phyloP scores from a whole-genome alignment of 2,329 filamentous ascomycete genomes.

The Periconia macrospinosa region DNA sequence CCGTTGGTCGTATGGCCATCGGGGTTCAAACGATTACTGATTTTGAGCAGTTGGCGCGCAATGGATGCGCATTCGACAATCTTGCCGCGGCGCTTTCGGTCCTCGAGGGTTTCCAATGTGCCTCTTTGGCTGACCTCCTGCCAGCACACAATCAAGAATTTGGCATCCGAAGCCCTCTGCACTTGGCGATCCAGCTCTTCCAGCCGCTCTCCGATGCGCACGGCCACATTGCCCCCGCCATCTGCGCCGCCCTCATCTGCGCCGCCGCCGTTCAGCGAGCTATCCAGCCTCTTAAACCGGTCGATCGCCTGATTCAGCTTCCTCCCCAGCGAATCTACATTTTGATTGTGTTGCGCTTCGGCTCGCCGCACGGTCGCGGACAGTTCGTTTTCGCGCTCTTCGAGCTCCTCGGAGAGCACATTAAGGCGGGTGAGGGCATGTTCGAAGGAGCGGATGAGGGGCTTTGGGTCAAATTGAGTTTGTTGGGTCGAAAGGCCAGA shows the following conservation, averaged over 20 bases:
- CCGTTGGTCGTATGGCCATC: slow-evolving; percentile 55
- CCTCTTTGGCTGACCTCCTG: slow-evolving; percentile 90
- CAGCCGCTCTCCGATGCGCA: slow-evolving; percentile 90
- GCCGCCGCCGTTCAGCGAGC: slow-evolving; percentile 69
- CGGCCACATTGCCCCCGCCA: slow-evolving; percentile 80
- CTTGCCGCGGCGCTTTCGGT: slow-evolving; percentile 82
- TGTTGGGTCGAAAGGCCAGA: slow-evolving; percentile 60
- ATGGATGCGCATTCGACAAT: slow-evolving; percentile 95
- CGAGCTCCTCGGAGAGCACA: slow-evolving; percentile 77
- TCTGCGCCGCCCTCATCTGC: slow-evolving; percentile 56
- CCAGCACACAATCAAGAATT: slow-evolving; percentile 96
- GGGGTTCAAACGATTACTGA: slow-evolving; percentile 87
- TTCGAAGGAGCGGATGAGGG: slow-evolving; percentile 93
- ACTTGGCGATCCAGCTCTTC: slow-evolving; percentile 94
- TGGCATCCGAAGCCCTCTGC: slow-evolving; percentile 86
- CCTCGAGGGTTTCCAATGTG: slow-evolving; percentile 82
- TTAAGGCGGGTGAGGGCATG: slow-evolving; percentile 70
- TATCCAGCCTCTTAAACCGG: slow-evolving; percentile 87
- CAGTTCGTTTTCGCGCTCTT: slow-evolving; percentile 87
- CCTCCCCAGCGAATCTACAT: slow-evolving; percentile 80
- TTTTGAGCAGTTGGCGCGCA: slow-evolving; percentile 87
- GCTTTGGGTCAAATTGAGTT: slow-evolving; percentile 84
- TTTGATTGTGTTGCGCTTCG: slow-evolving; percentile 89
- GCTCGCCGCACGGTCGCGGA: slow-evolving; percentile 87
- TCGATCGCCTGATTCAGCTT: slow-evolving; percentile 92